These are phyloP conservation scores for Aphanomyces stellatus DNA, from an alignment of 352 stramenopile species.

Conservation along the genomic window DNA sequence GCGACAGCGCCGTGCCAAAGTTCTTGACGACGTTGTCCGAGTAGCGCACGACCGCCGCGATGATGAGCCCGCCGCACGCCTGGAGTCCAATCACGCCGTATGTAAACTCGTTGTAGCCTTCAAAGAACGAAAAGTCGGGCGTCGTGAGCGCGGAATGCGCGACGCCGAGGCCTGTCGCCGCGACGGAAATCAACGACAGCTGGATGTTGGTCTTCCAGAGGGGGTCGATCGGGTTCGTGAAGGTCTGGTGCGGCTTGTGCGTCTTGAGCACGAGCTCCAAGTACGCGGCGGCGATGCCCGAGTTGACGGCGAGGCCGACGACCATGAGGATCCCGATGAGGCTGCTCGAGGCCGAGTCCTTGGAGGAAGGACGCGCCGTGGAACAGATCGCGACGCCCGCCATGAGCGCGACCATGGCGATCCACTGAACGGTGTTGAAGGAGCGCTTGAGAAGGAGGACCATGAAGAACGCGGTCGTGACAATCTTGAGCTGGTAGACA, in stretches of 20 bases:
- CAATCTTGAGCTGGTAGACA: conserved; percentile 88
- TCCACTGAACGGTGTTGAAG: conserved; percentile 78
- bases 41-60: conserved; percentile 78
- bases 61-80: conserved; percentile 72
- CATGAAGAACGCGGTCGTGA: conserved; percentile 86
- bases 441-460: conserved; percentile 76
- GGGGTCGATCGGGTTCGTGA: conserved; percentile 63
- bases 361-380: conserved; percentile 50
- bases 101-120: conserved; percentile 67
- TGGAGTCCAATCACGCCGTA: conserved; percentile 76
- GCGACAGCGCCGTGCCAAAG: conserved; percentile 81
- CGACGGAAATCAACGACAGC: conserved; percentile 73
- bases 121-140: conserved; percentile 38
- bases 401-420: conserved; percentile 80
- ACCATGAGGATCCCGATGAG: conserved; percentile 68
- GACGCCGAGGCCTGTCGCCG: conserved; percentile 59
- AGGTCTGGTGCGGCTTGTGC: conserved; percentile 61
- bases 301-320: conserved; percentile 72
- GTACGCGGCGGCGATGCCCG: conserved; percentile 76
- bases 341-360: background rate
- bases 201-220: conserved; percentile 83
- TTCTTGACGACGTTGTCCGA: conserved; percentile 89
- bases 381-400: conserved; percentile 75
- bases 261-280: conserved; percentile 85
- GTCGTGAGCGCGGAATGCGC: conserved; percentile 51